These are phyloP conservation scores for Verticillium alfalfae DNA, from an alignment of 2,329 filamentous ascomycete species.

Conservation along the genomic window DNA sequence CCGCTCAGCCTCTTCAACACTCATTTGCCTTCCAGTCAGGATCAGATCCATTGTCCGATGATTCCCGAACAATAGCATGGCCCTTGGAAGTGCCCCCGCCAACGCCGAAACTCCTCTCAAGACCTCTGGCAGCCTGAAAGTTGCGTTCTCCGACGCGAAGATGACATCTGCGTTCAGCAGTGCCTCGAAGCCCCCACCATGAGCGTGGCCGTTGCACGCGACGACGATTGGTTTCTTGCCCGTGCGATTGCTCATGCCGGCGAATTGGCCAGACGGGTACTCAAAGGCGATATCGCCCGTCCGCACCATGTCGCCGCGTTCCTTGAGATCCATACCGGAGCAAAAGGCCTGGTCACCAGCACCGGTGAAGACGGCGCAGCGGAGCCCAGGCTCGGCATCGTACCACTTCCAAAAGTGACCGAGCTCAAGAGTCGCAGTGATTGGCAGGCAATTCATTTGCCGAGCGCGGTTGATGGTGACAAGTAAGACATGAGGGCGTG, in stretches of 20 bases:
- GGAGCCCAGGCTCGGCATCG: conserved; percentile 40
- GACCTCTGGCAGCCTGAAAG: conserved; percentile 52
- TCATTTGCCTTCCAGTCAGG: conserved; percentile 19
- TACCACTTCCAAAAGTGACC: conserved; percentile 43
- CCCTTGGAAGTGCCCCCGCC: conserved; percentile 50
- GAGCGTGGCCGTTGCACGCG: conserved; percentile 23
- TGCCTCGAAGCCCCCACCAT: conserved; percentile 24
- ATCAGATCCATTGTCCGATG: conserved; percentile 25
- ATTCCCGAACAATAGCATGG: conserved; percentile 24
- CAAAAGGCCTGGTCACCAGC: conserved; percentile 44
- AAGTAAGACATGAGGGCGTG: conserved; percentile 31
- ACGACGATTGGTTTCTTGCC: conserved; percentile 25
- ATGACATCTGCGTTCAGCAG: conserved; percentile 47
- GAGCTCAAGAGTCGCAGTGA: conserved; percentile 28
- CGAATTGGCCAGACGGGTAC: conserved; percentile 27
- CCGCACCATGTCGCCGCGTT: conserved; percentile 27
- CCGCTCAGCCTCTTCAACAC: conserved; percentile 17
- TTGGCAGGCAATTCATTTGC: conserved; percentile 33
- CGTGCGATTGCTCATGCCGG: conserved; percentile 25
- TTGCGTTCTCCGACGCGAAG: conserved; percentile 44
- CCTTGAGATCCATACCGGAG: conserved; percentile 48
- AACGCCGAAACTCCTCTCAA: conserved; percentile 52
- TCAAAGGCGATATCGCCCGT: conserved; percentile 19
- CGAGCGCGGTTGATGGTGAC: conserved; percentile 37
- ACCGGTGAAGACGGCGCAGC: conserved; percentile 46